A percentile compares a stretch with the other conserved stretches of the same genome.
Evolutionary conservation across 495 filamentous ascomycete genomes (phyloP).

Genomic region (Penicillium samsonianum): DNA sequence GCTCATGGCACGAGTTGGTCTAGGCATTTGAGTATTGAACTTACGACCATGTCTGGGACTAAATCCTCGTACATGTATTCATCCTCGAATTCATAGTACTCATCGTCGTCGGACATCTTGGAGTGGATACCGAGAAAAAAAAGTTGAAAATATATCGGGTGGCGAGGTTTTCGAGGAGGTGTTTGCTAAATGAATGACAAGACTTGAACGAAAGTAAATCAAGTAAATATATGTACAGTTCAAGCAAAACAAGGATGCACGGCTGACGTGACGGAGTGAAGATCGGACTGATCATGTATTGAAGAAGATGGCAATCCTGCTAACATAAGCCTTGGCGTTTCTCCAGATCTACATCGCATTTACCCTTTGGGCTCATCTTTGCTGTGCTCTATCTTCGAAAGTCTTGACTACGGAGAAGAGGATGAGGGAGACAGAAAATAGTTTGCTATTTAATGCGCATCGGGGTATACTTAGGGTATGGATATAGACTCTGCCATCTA

Average conservation of each 20-base stretch:
- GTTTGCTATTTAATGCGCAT: neutral
- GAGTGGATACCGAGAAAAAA: conserved; percentile 7
- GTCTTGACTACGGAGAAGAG: neutral
- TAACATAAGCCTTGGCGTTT: conserved; percentile 28
- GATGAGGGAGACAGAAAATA: neutral
- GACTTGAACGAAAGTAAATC: neutral
- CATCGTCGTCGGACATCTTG: conserved; percentile 54
- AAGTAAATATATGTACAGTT: conserved; percentile 3
- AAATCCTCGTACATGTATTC: conserved; percentile 47
- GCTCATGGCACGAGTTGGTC: neutral
- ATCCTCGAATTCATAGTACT: conserved; percentile 49
- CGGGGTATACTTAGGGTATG: neutral
- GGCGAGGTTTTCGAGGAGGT: neutral
- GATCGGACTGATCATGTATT: conserved; percentile 27
- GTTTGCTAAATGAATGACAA: neutral
- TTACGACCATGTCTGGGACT: conserved; percentile 44
- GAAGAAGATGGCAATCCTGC: conserved; percentile 16
- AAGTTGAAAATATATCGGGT: neutral
- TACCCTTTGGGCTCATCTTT: neutral
- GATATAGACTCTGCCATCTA: neutral
- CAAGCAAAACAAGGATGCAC: neutral
- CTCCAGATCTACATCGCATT: neutral
- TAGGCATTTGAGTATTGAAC: conserved; percentile 15
- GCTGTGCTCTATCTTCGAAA: neutral
- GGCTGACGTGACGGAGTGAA: conserved; percentile 15